Base-by-base conservation (phyloP, 306 rosid genomes). In the Parietaria judaica region DNA sequence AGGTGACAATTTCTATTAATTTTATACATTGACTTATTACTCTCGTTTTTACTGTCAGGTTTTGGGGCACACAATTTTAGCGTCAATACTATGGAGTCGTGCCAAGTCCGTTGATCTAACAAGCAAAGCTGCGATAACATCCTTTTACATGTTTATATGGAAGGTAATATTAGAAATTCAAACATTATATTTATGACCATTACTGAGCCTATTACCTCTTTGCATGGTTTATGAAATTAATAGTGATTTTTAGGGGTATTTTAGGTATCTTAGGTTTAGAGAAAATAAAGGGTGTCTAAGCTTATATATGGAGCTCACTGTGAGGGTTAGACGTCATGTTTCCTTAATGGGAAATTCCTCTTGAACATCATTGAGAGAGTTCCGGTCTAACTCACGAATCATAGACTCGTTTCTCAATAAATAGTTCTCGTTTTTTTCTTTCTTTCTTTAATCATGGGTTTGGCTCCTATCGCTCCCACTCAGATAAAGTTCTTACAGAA, bases 71-170 rank as follows among this genome's bases (percentile, higher is more conserved):
- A 73, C 73, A 37, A 61, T 68, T 65, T 75, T 88, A 72, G 99
- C 87, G 70, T 70, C 64, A 17, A 1, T 84, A 43, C 99, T 92
- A 45, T 84, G 87, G 88, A 76, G 36, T 71, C 88, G 48, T 39
- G 96, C 99, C 70, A 88, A 84, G 78, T 80, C 86, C n/a, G 86
- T 86, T 58, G 90, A 92, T 80, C 77, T 92, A 64, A 69, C 63
- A 60, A 92, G 79, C 85, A 92, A 92, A 84, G 83, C 84, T 67
- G 87, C 88, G 57, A 82, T 92, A 65, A 84, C 98, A 57, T 77
- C 95, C 51, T 92, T 88, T 70, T 92, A 92, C 78, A 92, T 92
- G 98, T 86, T 92, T 61, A 88, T 92, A 73, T 92, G 99, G 96
- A 86, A 86, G 99, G 99, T 92, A 81, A 68, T 7, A 46, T 15